A percentile compares a stretch with the other conserved stretches of the same genome.
These are phyloP conservation scores for Potentilla sterilis DNA, from an alignment of 306 rosid genomes.

Conservation along the genomic window DNA sequence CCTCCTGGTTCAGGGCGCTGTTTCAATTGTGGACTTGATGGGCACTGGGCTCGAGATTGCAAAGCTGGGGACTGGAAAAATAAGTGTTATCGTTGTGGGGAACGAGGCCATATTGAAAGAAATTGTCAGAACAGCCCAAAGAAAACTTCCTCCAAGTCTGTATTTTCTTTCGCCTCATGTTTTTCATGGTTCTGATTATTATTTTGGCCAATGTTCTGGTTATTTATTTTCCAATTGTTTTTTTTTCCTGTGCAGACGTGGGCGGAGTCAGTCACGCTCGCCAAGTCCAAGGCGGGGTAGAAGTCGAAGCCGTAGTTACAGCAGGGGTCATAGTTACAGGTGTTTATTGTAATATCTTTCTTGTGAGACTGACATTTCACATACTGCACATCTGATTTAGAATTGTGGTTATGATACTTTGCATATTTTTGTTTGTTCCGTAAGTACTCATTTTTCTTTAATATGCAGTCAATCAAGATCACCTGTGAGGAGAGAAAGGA, in stretches of 20 bases:
- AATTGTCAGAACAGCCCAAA: slow-evolving; percentile 55
- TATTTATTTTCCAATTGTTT: neutral
- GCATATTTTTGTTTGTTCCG: neutral
- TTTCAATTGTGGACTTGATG: slow-evolving; percentile 55
- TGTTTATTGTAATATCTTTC: neutral
- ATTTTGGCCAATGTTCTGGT: neutral
- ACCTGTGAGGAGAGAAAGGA: slow-evolving; percentile 44
- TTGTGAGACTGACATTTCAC: neutral
- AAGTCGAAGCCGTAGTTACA: slow-evolving; percentile 57
- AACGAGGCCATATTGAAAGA: slow-evolving; percentile 52
- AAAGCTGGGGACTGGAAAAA: slow-evolving; percentile 60
- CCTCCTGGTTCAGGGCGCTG: slow-evolving; percentile 58
- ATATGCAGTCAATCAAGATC: slow-evolving; percentile 45
- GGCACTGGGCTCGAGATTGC: slow-evolving; percentile 61
- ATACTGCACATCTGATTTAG: neutral
- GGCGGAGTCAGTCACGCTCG: slow-evolving; percentile 42
- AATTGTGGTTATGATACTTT: neutral
- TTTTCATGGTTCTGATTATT: neutral
- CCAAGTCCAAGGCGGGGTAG: slow-evolving; percentile 48
- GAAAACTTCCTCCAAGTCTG: slow-evolving; percentile 31
- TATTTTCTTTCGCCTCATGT: neutral
- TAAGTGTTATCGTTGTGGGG: slow-evolving; percentile 55
- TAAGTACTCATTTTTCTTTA: neutral
- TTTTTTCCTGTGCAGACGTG: slow-evolving; percentile 20
- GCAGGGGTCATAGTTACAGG: slow-evolving; percentile 60